Conservation (phyloP, 768 basidiomycete species). For the Amanita rimosa region DNA sequence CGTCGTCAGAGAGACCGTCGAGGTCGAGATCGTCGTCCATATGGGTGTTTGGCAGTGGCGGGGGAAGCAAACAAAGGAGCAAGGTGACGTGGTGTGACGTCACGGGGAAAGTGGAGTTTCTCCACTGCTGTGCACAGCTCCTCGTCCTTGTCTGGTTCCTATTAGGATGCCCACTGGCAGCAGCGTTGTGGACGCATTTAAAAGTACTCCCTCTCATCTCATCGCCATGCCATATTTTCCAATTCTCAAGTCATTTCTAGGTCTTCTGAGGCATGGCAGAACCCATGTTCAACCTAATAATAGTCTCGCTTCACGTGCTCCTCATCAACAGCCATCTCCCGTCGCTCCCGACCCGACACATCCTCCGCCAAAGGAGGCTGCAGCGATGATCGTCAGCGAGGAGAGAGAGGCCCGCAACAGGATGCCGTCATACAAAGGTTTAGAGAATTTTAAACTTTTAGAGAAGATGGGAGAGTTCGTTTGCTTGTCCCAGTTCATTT, state of each 20-base stretch:
- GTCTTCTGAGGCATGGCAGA: slow-evolving; percentile 77
- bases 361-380: slow-evolving; percentile 28
- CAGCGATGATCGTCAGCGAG: slow-evolving; percentile 64
- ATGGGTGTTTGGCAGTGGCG: not conserved
- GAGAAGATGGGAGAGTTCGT: slow-evolving; percentile 94
- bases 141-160: not conserved
- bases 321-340: slow-evolving; percentile 21
- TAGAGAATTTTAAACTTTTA: slow-evolving; percentile 66
- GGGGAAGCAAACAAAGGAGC: not conserved
- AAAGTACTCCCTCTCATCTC: slow-evolving; percentile 40
- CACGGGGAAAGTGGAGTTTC: slow-evolving; percentile 5
- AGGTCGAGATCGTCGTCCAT: slow-evolving; percentile 86
- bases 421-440: slow-evolving; percentile 80
- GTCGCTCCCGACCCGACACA: slow-evolving; percentile 13
- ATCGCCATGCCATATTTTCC: slow-evolving; percentile 5
- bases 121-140: slow-evolving; percentile 3
- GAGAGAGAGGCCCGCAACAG: slow-evolving; percentile 61
- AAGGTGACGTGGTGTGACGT: slow-evolving; percentile 5
- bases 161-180: slow-evolving; percentile 38
- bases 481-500: slow-evolving; percentile 6
- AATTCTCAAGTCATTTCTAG: slow-evolving; percentile 24
- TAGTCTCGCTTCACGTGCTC: slow-evolving; percentile 15
- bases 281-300: slow-evolving; percentile 12
- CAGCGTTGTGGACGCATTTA: slow-evolving; percentile 77
- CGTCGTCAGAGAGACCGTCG: slow-evolving; percentile 71